Evolutionary conservation across 2,329 filamentous ascomycete genomes (phyloP).

Genomic region (Geosmithia flava): DNA sequence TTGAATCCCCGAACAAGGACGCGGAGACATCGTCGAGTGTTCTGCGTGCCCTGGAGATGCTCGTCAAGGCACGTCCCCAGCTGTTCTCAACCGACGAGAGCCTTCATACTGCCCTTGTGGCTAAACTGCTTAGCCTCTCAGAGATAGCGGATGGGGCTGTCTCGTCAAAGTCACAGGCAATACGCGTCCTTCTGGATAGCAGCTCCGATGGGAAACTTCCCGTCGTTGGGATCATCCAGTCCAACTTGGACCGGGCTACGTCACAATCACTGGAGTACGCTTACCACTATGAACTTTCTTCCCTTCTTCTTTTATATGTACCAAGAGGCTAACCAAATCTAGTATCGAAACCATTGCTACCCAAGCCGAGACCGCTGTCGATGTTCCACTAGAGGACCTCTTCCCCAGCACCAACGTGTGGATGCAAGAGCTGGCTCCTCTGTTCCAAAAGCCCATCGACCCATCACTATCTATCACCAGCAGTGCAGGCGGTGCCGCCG

Average conservation of each 20-base stretch:
- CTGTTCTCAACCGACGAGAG: slow-evolving; percentile 31
- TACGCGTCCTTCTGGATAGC: slow-evolving; percentile 34
- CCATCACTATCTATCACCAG: slow-evolving; percentile 63
- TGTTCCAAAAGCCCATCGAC: slow-evolving; percentile 41
- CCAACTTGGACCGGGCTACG: slow-evolving; percentile 37
- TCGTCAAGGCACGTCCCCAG: slow-evolving; percentile 30
- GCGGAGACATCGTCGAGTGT: slow-evolving; percentile 14
- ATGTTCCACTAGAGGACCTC: slow-evolving; percentile 28
- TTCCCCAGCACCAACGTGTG: slow-evolving; percentile 55
- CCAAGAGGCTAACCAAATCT: neutral
- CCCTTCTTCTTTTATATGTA: neutral
- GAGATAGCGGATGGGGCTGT: slow-evolving; percentile 30
- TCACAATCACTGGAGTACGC: slow-evolving; percentile 38
- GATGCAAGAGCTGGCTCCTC: slow-evolving; percentile 44
- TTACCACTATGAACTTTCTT: neutral
- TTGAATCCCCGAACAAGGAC: slow-evolving; percentile 14
- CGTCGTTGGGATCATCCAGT: slow-evolving; percentile 37
- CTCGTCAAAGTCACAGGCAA: slow-evolving; percentile 24
- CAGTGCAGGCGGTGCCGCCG: slow-evolving; percentile 56
- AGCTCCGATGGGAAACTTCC: slow-evolving; percentile 28
- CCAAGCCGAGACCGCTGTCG: slow-evolving; percentile 23
- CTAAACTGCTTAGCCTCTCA: slow-evolving; percentile 38
- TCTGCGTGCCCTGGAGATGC: slow-evolving; percentile 33
- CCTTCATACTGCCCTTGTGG: slow-evolving; percentile 35
- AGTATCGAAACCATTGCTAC: slow-evolving; percentile 41